Base-by-base conservation (phyloP, 306 rosid species). In the Oxytropis ochrocephala region DNA sequence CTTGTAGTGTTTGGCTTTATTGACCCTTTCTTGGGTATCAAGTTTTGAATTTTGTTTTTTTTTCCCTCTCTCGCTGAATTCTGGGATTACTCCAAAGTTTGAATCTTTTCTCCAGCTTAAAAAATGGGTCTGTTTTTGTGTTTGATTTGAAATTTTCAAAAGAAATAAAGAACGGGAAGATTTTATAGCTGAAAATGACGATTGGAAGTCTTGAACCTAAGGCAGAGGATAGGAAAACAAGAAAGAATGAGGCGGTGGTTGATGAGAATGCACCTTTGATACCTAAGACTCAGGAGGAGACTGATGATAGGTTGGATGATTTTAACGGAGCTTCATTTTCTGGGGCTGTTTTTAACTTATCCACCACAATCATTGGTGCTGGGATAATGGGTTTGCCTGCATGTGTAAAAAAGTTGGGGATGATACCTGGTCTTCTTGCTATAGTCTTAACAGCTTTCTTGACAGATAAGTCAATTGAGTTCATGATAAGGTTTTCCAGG, bases 351-450 rank as follows among this genome's bases (percentile, higher is more conserved):
- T 87, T 91, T 72, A 91, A 91, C 67, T 89, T 91, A 17, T 85
- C 97, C 5, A 91, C 97, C 63, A 87, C 97, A 48, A 75, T 87
- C 56, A 85, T 91, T 67, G 97, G 97, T 60, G 96, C 97, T 21
- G 97, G 97, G 53, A 89, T 91, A 77, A 91, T 91, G 97, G 91
- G 88, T 32, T 81, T 91, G 79, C 97, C 97, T 11, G 97, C 97
- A 8, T 83, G 91, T 38, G 74, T 91, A 80, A 91, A 79, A 75
- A 87, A 74, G 54, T 57, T 91, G 78, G 97, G 97, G 49, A 87
- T 91, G 83, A 70, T 77, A 29, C 96, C 92, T 64, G 97, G 97
- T 73, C 83, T 91, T 75, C 70, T 75, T 75, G 64, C 82, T 63
- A 88, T 91, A 61, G 50, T 85, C 70, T 76, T 89, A 29, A 80